Base-by-base conservation (phyloP, 2,329 filamentous ascomycete species). In the Thyridium curvatum region DNA sequence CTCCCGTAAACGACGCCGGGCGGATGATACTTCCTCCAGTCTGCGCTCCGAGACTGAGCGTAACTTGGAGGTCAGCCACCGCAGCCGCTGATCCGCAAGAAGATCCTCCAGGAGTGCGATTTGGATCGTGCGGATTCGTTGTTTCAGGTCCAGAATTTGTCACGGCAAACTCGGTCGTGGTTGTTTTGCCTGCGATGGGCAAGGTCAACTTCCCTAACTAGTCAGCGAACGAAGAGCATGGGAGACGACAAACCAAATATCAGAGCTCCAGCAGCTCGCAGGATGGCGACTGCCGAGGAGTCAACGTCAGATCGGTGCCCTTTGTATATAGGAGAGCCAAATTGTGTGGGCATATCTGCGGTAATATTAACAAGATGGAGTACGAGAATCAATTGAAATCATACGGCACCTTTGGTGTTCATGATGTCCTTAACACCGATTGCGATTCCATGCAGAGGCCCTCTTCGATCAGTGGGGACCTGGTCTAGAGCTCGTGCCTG, bases 31-130 rank as follows among this genome's bases (percentile, higher is more conserved):
- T 80, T 0, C 82, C 82, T 3, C 73, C 76, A 0, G 81, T 86
- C 50, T 86, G 81, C 0, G 80, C 82, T 1, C 79, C 82, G 0
- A 86, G 59, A 0, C 62, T 70, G 10, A 85, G 49, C 0, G 79
- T 75, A 1, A 70, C 71, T 44, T 85, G 81, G 38, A 73, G 72
- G 45, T 85, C 82, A 7, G 64, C 80, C 1, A 86, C 79, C 1
- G 77, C 79, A 0, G 81, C 79, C 0, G 68, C 82, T 0, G 80
- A 84, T 0, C 82, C 82, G 0, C 79, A 77, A 0, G 79, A 84
- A 0, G 80, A 84, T 34, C 82, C 82, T 1, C 82, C 82, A 0
- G 82, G 81, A 0, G 81, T 84, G 4, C 69, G 65, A 0, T 41
- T 43, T 0, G 59, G 42, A 42, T 71, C 61, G 44, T 75, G 72